Evolutionary conservation across 495 filamentous ascomycete species (phyloP).

Genomic region (Glonium stellatum): DNA sequence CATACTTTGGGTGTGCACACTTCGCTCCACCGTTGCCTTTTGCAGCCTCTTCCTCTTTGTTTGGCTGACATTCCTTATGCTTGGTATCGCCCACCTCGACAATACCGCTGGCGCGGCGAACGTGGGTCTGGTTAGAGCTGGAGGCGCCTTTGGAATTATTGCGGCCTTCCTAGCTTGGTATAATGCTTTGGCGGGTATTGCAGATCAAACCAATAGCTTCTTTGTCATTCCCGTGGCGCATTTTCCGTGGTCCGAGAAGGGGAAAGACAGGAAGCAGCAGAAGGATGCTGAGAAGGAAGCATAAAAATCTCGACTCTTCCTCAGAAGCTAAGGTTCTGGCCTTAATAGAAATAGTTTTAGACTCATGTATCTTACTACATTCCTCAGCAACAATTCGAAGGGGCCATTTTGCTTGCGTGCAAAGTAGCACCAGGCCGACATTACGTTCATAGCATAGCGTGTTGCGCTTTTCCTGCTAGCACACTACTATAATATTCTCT

Average conservation of each 20-base stretch:
- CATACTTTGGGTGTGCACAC: constrained; percentile 74
- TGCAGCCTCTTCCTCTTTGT: constrained; percentile 87
- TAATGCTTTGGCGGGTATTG: constrained; percentile 88
- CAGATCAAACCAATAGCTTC: constrained; percentile 60
- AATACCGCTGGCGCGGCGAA: constrained; percentile 41
- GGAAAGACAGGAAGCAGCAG: neutral
- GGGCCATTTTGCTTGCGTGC: no score
- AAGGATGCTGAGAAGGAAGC: no score
- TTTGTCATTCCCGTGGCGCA: neutral
- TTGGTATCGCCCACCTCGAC: constrained; percentile 62
- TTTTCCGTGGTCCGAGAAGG: neutral
- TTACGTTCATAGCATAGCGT: no score
- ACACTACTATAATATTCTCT: no score
- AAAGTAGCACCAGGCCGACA: no score
- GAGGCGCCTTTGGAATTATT: constrained; percentile 79
- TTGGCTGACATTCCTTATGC: constrained; percentile 81
- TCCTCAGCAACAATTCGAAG: no score
- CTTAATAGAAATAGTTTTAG: no score
- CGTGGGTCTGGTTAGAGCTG: constrained; percentile 58
- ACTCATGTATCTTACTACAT: no score
- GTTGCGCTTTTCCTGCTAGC: no score
- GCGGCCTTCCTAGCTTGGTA: constrained; percentile 91
- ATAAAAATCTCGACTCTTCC: no score
- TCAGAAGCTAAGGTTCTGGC: no score
- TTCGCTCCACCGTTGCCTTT: constrained; percentile 89